These are phyloP conservation scores for Kodamaea restingae DNA, from an alignment of 805 yeast species.

Conservation along the genomic window DNA sequence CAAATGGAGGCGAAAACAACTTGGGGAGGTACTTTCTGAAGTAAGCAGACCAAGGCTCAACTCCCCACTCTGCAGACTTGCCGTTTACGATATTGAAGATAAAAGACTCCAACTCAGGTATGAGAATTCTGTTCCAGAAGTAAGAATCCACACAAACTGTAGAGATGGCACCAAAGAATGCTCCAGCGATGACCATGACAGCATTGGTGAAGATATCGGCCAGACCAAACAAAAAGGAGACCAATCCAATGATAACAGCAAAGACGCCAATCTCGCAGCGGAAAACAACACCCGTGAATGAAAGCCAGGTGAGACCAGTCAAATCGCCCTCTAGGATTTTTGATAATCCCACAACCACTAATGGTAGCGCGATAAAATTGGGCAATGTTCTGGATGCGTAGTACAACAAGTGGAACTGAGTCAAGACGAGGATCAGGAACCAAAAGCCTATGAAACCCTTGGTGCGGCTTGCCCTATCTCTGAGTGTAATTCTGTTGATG, in stretches of 20 bases:
- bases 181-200: slow-evolving; percentile 47
- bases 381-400: slow-evolving; percentile 86
- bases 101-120: slow-evolving; percentile 77
- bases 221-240: slow-evolving; percentile 44
- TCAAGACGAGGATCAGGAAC: slow-evolving; percentile 54
- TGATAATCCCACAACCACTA: slow-evolving; percentile 55
- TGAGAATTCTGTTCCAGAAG: slow-evolving; percentile 60
- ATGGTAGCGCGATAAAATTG: slow-evolving; percentile 79
- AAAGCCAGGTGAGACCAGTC: slow-evolving; percentile 47
- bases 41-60: slow-evolving; percentile 69
- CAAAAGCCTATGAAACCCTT: slow-evolving; percentile 42
- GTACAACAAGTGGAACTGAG: slow-evolving; percentile 77
- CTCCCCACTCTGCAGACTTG: slow-evolving; percentile 77
- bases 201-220: slow-evolving; percentile 36
- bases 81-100: slow-evolving; percentile 74
- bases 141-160: slow-evolving; percentile 61
- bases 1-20: slow-evolving; percentile 41
- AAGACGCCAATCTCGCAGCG: slow-evolving; percentile 67
- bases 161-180: slow-evolving; percentile 44
- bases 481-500: slow-evolving; percentile 19
- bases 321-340: slow-evolving; percentile 48
- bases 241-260: slow-evolving; percentile 43
- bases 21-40: slow-evolving; percentile 46
- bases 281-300: slow-evolving; percentile 64
- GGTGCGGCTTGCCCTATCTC: slow-evolving; percentile 15